phyloP scores from a whole-genome alignment of 2,329 filamentous ascomycete genomes.

The Colletotrichum sp. region DNA sequence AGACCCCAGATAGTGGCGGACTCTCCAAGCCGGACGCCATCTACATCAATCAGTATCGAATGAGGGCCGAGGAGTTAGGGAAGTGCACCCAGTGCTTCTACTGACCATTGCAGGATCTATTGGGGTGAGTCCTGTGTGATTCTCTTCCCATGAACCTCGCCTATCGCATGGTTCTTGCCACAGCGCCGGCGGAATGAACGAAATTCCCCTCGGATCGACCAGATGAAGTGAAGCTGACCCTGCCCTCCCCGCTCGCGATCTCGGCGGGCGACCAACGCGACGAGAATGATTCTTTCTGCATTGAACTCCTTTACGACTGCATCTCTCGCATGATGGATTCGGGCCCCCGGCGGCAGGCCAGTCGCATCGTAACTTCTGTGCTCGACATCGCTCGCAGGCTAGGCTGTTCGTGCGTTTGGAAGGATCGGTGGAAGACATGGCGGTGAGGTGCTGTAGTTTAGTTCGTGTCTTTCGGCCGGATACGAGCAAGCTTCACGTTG shows the following conservation, averaged over 20 bases:
- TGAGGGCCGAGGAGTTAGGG: not conserved
- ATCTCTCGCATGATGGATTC: not conserved
- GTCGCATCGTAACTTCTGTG: not conserved
- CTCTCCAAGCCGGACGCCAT: not conserved
- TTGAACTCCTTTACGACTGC: not conserved
- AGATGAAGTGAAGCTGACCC: not conserved
- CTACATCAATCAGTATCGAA: not conserved
- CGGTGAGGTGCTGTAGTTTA: not conserved
- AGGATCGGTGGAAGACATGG: not conserved
- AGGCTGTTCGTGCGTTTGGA: not conserved
- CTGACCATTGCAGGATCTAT: not conserved
- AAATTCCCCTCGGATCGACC: not conserved
- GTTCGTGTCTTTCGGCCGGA: not conserved
- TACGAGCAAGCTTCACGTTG: not conserved
- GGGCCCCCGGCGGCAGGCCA: not conserved
- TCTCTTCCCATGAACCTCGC: not conserved
- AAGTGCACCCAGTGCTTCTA: not conserved
- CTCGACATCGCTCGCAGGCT: not conserved
- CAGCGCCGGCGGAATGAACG: not conserved
- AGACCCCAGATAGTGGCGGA: not conserved
- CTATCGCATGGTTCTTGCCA: not conserved
- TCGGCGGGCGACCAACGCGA: not conserved
- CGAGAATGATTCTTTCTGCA: not conserved
- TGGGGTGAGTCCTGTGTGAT: not conserved
- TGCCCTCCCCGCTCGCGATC: not conserved